Base-by-base conservation (phyloP, 169 alveolate species). In the Plasmodium reichenowi region DNA sequence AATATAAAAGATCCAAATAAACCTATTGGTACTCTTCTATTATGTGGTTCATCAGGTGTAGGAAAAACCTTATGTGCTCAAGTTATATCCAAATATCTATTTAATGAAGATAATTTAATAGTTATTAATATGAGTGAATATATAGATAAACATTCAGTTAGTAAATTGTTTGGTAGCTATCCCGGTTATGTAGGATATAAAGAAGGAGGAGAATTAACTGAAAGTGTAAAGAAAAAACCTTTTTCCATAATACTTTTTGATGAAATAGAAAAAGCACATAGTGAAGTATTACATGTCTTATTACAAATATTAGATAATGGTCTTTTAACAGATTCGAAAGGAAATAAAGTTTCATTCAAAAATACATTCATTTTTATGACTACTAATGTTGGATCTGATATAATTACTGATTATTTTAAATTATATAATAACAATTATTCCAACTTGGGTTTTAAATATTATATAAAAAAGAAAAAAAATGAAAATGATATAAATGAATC, bases 111-210 rank as follows among this genome's bases (percentile, higher is more conserved):
- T 50, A 93, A 90, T 62, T 62, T 94, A 89, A 93, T 96, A 20
- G 96, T 96, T 38, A 92, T 96, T n/a, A 97, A 97, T 88, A 97
- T 97, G 98, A 93, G 96, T 22, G 98, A 97, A 75, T 97, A 95
- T 89, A 96, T 92, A 90, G 98, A 97, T 66, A 95, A 95, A 45
- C 98, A 97, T 91, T 93, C 96, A 59, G 96, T 97, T 15, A 93
- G 97, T 48, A 88, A 96, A 72, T 93, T 97, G n/a, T 74, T 96
- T 17, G 98, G 98, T 9, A 96, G 97, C 17, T 98, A 97, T 15
- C 98, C 98, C 0, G 98, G 98, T 1, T 96, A 96, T 89, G 94
- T 96, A 71, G 98, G 98, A 17, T 96, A 95, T 74, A 97, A 92
- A 54, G 94, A 96, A 54, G 98, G 98, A 3, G 98, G 98, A 12